Evolutionary conservation across 257 asterid species (phyloP).

Genomic region (Nyctanthes arbortristis): DNA sequence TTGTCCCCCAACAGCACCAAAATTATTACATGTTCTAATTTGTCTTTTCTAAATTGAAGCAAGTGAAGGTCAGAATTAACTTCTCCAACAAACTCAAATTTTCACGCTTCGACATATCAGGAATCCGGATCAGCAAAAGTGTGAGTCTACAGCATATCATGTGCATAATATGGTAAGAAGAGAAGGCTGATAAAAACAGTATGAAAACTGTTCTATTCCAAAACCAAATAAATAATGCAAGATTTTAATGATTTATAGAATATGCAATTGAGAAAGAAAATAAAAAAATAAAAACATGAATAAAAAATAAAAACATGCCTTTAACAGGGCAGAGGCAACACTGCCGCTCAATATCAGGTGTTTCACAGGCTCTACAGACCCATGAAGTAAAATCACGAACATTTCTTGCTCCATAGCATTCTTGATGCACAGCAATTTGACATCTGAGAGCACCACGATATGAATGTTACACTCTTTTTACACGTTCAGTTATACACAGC

Average conservation of each 20-base stretch:
- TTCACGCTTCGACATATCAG: constrained; percentile 10
- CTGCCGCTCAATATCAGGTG: constrained; percentile 90
- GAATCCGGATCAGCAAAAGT: not conserved
- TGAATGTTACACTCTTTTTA: too few species aligned
- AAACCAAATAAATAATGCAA: constrained; percentile 6
- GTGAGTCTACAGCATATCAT: constrained; percentile 1
- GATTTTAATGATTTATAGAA: not conserved
- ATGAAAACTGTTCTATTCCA: constrained; percentile 8
- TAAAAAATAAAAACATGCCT: constrained; percentile 66
- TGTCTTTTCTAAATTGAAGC: constrained; percentile 1
- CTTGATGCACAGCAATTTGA: constrained; percentile 99
- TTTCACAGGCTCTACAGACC: constrained; percentile 98
- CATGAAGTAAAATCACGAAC: constrained; percentile 94
- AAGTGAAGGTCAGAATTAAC: constrained; percentile 15
- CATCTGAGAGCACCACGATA: constrained; percentile 57
- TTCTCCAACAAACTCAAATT: constrained; percentile 19
- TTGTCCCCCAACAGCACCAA: too few species aligned
- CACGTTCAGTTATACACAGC: not conserved
- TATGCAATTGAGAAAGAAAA: constrained; percentile 8
- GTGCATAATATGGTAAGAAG: not conserved
- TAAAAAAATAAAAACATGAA: too few species aligned
- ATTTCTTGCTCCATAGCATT: constrained; percentile 97
- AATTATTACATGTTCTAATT: too few species aligned
- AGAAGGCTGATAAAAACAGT: not conserved
- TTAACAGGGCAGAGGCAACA: constrained; percentile 99